Evolutionary conservation across 225 moss, liverwort and hornwort genomes (phyloP).

Genomic region (Polytrichum commune): DNA sequence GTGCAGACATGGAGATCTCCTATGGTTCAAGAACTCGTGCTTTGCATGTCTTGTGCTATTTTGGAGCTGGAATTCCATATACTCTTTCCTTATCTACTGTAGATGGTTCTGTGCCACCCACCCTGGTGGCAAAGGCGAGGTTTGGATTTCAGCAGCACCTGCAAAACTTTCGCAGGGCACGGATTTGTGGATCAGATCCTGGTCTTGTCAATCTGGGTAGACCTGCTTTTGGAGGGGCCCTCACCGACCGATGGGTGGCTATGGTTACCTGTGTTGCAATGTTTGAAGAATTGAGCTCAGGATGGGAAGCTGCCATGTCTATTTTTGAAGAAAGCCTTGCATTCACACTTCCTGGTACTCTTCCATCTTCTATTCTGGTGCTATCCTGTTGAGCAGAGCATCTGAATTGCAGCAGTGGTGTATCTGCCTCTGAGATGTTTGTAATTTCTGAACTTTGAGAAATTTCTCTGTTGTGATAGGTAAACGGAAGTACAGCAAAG

Average conservation of each 20-base stretch:
- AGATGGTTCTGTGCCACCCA: constrained; percentile 46
- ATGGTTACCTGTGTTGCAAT: constrained; percentile 75
- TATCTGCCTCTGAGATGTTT: constrained; percentile 9
- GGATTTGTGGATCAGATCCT: constrained; percentile 34
- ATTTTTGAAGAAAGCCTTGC: constrained; percentile 92
- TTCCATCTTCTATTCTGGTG: background rate
- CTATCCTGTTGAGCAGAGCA: background rate
- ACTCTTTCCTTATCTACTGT: constrained; percentile 24
- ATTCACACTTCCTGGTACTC: constrained; percentile 72
- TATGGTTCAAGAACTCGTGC: constrained; percentile 58
- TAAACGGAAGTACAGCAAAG: constrained; percentile 70
- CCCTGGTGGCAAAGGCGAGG: constrained; percentile 58
- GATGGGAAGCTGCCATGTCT: constrained; percentile 75
- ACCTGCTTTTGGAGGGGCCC: constrained; percentile 47
- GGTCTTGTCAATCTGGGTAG: constrained; percentile 21
- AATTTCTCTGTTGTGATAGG: constrained; percentile 30
- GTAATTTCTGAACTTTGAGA: background rate
- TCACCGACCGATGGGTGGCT: constrained; percentile 70
- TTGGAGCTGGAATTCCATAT: constrained; percentile 71
- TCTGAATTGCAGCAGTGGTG: background rate
- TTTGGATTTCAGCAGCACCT: constrained; percentile 81
- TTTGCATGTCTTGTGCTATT: constrained; percentile 64
- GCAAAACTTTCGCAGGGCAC: constrained; percentile 54
- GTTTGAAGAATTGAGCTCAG: constrained; percentile 77
- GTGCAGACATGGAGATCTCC: constrained; percentile 87